Evolutionary conservation across 2,329 filamentous ascomycete species (phyloP).

Genomic region (Xylariales sp.): DNA sequence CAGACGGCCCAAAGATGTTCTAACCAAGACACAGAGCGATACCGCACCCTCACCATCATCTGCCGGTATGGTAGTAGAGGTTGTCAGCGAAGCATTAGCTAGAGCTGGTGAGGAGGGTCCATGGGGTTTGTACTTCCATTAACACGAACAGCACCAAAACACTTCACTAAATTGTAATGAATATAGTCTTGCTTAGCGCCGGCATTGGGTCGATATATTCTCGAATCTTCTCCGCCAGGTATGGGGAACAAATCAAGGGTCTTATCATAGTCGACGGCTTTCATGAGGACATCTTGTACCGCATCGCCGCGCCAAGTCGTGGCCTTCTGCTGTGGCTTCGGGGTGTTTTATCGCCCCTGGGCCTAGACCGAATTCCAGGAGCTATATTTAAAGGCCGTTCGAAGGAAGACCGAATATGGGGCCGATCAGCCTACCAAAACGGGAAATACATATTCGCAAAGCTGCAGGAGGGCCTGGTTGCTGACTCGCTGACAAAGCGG

Average conservation of each 20-base stretch:
- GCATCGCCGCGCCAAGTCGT: constrained; percentile 60
- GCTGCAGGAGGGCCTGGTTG: constrained; percentile 88
- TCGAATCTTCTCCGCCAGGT: constrained; percentile 84
- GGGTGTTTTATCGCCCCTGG: constrained; percentile 82
- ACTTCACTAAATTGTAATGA: too few species aligned
- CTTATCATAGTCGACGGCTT: constrained; percentile 83
- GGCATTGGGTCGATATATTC: constrained; percentile 86
- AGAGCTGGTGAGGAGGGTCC: constrained; percentile 78
- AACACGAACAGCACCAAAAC: constrained; percentile 14
- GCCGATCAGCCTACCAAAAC: constrained; percentile 70
- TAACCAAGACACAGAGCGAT: constrained; percentile 52
- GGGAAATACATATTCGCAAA: constrained; percentile 86
- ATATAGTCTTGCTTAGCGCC: constrained; percentile 78
- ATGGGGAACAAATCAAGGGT: constrained; percentile 69
- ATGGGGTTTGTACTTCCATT: too few species aligned
- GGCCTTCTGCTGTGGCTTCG: constrained; percentile 86
- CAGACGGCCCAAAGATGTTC: too few species aligned
- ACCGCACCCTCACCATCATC: constrained; percentile 91
- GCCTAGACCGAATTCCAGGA: constrained; percentile 73
- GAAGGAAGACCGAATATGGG: constrained; percentile 80
- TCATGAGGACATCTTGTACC: constrained; percentile 78
- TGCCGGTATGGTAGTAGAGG: constrained; percentile 88
- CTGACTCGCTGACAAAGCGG: constrained; percentile 75
- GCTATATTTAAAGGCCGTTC: constrained; percentile 79
- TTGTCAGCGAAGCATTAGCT: constrained; percentile 79